Conservation (phyloP, 805 yeast species). For the Cyberlindnera subsufficiens region DNA sequence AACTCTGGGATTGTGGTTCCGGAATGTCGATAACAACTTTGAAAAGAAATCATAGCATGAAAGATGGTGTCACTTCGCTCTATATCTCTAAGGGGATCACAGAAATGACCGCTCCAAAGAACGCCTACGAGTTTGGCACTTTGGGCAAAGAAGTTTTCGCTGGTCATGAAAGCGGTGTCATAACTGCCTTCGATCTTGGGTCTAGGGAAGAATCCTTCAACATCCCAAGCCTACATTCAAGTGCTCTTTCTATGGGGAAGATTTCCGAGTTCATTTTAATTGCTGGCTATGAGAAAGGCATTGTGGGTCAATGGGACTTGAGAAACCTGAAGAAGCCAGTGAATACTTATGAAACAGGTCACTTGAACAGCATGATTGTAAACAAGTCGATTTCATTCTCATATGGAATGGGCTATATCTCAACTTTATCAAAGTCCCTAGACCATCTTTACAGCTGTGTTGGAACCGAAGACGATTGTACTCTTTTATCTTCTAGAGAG, state of each 20-base stretch:
- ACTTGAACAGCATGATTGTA: slow-evolving; percentile 10
- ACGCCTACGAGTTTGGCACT: slow-evolving; percentile 44
- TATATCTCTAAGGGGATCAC: background rate
- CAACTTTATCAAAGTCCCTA: background rate
- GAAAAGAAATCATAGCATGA: slow-evolving; percentile 27
- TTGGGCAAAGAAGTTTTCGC: slow-evolving; percentile 37
- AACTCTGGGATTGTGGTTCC: slow-evolving; percentile 66
- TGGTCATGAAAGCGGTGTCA: slow-evolving; percentile 35
- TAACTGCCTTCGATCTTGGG: slow-evolving; percentile 35
- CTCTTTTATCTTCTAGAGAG: no score
- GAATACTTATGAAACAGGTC: slow-evolving; percentile 3
- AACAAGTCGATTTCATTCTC: slow-evolving; percentile 1
- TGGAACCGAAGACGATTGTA: no score
- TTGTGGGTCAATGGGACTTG: slow-evolving; percentile 37
- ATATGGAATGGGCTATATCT: slow-evolving; percentile 4
- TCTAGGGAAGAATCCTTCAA: slow-evolving; percentile 20
- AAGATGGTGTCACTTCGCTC: slow-evolving; percentile 31
- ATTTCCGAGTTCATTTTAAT: background rate
- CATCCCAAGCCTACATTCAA: slow-evolving; percentile 23
- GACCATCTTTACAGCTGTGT: background rate
- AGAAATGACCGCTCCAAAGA: slow-evolving; percentile 16
- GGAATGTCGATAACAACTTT: slow-evolving; percentile 41
- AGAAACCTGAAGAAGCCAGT: slow-evolving; percentile 13
- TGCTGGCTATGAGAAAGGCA: slow-evolving; percentile 30
- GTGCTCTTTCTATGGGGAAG: slow-evolving; percentile 2